Evolutionary conservation across 2,329 filamentous ascomycete genomes (phyloP).

Genomic region (Monosporascus sp.): DNA sequence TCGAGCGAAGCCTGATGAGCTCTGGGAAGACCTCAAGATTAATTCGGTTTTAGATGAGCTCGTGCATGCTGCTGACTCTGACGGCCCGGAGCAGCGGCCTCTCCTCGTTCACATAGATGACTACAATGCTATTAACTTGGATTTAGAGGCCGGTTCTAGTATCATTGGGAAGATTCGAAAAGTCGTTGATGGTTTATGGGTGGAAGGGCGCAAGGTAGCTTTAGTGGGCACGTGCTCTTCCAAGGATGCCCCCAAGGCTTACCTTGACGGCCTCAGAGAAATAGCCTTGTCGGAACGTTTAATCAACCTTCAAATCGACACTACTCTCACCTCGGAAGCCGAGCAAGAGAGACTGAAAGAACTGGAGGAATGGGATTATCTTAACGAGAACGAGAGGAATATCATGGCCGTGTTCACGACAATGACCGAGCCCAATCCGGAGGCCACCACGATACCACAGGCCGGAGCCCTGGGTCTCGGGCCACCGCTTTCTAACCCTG

Average conservation of each 20-base stretch:
- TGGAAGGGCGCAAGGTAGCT: slow-evolving; percentile 64
- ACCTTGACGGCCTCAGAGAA: slow-evolving; percentile 32
- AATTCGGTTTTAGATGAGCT: slow-evolving; percentile 52
- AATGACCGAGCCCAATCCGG: slow-evolving; percentile 12
- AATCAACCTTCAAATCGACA: slow-evolving; percentile 15
- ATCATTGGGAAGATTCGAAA: slow-evolving; percentile 67
- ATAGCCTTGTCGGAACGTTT: slow-evolving; percentile 32
- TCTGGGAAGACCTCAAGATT: slow-evolving; percentile 59
- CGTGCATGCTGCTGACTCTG: slow-evolving; percentile 39
- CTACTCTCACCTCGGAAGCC: not conserved
- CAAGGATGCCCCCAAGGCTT: slow-evolving; percentile 41
- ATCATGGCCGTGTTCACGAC: slow-evolving; percentile 18
- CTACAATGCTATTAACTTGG: slow-evolving; percentile 69
- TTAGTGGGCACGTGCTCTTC: slow-evolving; percentile 73
- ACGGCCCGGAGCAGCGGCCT: slow-evolving; percentile 31
- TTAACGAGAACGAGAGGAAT: slow-evolving; percentile 24
- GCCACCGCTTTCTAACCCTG: not conserved
- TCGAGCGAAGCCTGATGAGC: slow-evolving; percentile 33
- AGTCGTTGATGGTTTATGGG: slow-evolving; percentile 66
- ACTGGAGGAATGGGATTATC: slow-evolving; percentile 12
- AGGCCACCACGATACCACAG: not conserved
- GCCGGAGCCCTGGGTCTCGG: slow-evolving; percentile 11
- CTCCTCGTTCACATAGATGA: slow-evolving; percentile 77
- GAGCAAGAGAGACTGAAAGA: not conserved
- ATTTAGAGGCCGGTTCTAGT: slow-evolving; percentile 56